Evolutionary conservation across 225 moss, liverwort and hornwort species (phyloP), one percentile per base, ranked within the genome.

Genomic region (Asterella californica): DNA sequence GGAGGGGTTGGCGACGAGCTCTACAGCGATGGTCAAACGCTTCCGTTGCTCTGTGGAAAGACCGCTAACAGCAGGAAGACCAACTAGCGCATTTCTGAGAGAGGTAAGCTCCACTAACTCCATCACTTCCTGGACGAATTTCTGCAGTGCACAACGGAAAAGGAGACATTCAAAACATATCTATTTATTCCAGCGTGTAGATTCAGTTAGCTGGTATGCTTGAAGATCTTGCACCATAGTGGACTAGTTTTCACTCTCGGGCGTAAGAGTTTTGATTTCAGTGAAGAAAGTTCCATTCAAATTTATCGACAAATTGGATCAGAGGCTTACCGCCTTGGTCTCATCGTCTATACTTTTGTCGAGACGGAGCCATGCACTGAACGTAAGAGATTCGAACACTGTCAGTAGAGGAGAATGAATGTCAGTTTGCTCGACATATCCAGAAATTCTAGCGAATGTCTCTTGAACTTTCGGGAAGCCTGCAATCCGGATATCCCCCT

Each of bases 401-500:
- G 92, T 96, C 24, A 93, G 78, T 79, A 91, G 93, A n/a, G 95
- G 91, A 55, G 92, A 92, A 81, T 96, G 95, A 60, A 96, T 93
- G 76, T 96, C 95, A 70, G 83, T 89, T 77, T 95, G 95, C 83
- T 95, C 95, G 78, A 91, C 91, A 45, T 95, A 93, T 30, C 92
- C 93, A 29, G 93, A 90, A 54, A 96, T 92, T 36, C 95, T 89
- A 19, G 95, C 89, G 71, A 96, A 96, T 0, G 95, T 93, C 57
- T 91, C 87, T 50, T 96, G 93, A 27, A 78, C 80, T 81, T 91
- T 96, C 0, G 91, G 95, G 62, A 85, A 90, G 42, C 93, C 93
- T 22, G 91, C 89, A 64, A 96, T 92, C 34, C 88, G 89, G 63
- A 96, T 90, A 29, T 93, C 93, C 10, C 95, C 95, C 68, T 96